A percentile compares a stretch with the other conserved stretches of the same genome.
Evolutionary conservation across 345 rosid genomes (phyloP).

Genomic region (Populus alba): DNA sequence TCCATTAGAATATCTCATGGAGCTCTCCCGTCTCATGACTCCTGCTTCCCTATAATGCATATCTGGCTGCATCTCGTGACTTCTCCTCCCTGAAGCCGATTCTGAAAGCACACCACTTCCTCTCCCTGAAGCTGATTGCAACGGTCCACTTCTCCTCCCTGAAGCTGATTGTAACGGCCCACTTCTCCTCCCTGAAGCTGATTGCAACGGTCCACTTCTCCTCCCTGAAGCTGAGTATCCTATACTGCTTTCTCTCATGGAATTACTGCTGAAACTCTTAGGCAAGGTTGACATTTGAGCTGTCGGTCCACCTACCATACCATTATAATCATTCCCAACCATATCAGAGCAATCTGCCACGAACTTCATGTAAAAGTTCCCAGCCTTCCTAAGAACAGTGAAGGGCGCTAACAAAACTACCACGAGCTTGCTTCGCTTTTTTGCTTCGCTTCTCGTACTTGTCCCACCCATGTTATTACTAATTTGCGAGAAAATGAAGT

Average conservation of each 20-base stretch:
- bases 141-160: not conserved
- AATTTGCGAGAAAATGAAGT: not conserved
- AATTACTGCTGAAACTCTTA: constrained; percentile 31
- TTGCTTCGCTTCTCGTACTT: constrained; percentile 17
- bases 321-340: constrained; percentile 7
- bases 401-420: constrained; percentile 22
- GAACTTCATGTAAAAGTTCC: constrained; percentile 31
- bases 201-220: not conserved
- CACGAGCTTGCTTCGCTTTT: constrained; percentile 24
- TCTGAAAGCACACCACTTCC: not conserved
- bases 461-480: not conserved
- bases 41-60: not conserved
- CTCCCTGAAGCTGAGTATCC: not conserved
- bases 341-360: constrained; percentile 29
- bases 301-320: constrained; percentile 12
- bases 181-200: not conserved
- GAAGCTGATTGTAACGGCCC: too few species aligned
- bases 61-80: not conserved
- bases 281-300: constrained; percentile 15
- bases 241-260: constrained; percentile 7
- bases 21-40: not conserved
- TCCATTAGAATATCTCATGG: not conserved
- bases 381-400: constrained; percentile 34
- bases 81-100: constrained; percentile 3
- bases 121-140: not conserved